Evolutionary conservation across 768 basidiomycete species (phyloP), one percentile per base, ranked within the genome.

Genomic region (Asterophora lycoperdoides): DNA sequence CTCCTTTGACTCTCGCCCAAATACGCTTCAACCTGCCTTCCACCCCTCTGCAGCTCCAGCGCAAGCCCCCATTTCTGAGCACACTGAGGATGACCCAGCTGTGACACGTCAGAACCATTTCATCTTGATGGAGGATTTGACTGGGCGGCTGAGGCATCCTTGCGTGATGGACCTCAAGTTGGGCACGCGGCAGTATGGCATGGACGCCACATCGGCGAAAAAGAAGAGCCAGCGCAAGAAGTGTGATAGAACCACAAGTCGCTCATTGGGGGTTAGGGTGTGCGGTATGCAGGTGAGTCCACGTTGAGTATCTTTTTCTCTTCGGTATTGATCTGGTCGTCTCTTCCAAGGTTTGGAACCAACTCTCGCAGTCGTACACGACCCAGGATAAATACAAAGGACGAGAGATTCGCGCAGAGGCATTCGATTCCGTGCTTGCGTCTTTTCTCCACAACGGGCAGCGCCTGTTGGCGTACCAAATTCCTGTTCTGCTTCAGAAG

Each of bases 261-360:
- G 90, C 56, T 78, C 83, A 11, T 69, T 97, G 38, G 96, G 96
- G 3, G 90, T 95, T 15, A 79, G 96, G 55, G 83, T 98, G 46
- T 99, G 96, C 65, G 96, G 96, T 4, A 97, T 98, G 93, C 96
- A 99, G 84, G 95, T 94, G 60, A 71, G 87, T n/a, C n/a, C n/a
- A n/a, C n/a, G n/a, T n/a, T n/a, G n/a, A n/a, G n/a, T n/a, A n/a
- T n/a, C n/a, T n/a, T n/a, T n/a, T n/a, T n/a, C n/a, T n/a, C n/a
- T n/a, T n/a, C n/a, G n/a, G n/a, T n/a, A 28, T 26, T 40, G n/a
- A 40, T 23, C 23, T 6, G 23, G 23, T 23, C n/a, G n/a, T n/a
- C n/a, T n/a, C n/a, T n/a, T n/a, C 23, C 46, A 44, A 98, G 95
- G 92, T 97, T 15, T 99, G 93, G 93, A 90, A 98, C 68, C 78